These are phyloP conservation scores for Fomitopsis palustris DNA, from an alignment of 1,284 basidiomycete species.

Conservation along the genomic window DNA sequence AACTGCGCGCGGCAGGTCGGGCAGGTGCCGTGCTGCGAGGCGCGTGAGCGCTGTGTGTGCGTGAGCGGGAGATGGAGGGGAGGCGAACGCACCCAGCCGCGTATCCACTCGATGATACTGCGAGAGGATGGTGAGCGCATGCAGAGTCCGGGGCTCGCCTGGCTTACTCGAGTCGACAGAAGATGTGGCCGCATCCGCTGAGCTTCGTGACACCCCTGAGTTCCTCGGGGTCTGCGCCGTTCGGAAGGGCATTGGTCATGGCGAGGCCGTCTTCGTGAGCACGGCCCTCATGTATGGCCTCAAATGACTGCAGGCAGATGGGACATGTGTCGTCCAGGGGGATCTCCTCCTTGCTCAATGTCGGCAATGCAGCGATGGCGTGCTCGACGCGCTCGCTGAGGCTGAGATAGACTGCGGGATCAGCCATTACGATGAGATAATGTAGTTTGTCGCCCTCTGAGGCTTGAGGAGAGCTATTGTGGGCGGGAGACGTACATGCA, in stretches of 20 bases:
- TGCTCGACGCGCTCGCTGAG: constrained; percentile 22
- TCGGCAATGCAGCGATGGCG: constrained; percentile 40
- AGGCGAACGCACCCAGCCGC: constrained; percentile 38
- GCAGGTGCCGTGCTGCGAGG: constrained; percentile 60
- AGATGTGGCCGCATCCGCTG: constrained; percentile 57
- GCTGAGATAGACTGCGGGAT: constrained; percentile 12
- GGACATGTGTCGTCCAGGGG: constrained; percentile 54
- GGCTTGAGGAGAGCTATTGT: neutral
- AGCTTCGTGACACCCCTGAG: constrained; percentile 52
- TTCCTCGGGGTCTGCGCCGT: constrained; percentile 9
- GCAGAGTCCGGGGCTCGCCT: neutral
- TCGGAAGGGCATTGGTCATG: constrained; percentile 5
- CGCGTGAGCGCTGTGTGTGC: constrained; percentile 2
- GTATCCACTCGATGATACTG: constrained; percentile 65
- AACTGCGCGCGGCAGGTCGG: constrained; percentile 62
- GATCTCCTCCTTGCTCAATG: constrained; percentile 38
- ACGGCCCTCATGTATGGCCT: constrained; percentile 36
- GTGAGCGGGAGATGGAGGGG: neutral
- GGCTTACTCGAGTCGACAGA: constrained; percentile 62
- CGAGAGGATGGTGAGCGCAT: neutral
- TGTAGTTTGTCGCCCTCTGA: neutral
- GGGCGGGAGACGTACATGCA: neutral
- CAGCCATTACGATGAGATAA: neutral
- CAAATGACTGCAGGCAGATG: constrained; percentile 58
- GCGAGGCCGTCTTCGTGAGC: constrained; percentile 17